Base-by-base conservation (phyloP, 768 basidiomycete species). In the Collybiopsis luxurians region DNA sequence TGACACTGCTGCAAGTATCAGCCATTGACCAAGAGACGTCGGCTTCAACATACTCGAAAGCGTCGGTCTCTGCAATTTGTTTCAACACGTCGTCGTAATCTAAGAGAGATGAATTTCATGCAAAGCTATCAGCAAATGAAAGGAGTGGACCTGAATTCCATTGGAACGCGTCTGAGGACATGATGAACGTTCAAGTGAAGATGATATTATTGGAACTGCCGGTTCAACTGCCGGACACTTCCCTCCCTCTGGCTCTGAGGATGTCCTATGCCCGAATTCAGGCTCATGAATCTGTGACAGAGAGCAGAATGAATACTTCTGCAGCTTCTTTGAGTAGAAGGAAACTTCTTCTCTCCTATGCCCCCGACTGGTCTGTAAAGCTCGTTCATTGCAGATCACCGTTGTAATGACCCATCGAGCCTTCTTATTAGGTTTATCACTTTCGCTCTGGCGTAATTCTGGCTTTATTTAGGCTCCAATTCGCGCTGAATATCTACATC, bases 351-450 rank as follows among this genome's bases (percentile, higher is more conserved):
- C 63, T 74, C 40, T 86, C 86, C 3, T 92, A 92, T 71, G 79
- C 81, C 19, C 87, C 87, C 0, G 90, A 92, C 63, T 92, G 90
- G 90, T 90, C 58, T 54, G 82, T 58, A 12, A 34, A 15, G 31
- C 4, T 15, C 42, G 17, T 12, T 59, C 34, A n/a, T 47, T 27
- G 43, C 50, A 15, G 26, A 28, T 43, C 3, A 4, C 43, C 36
- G 34, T 57, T 10, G 6, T 40, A 36, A 12, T 38, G 21, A 38
- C 4, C 4, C 30, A 24, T 17, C 15, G 4, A 26, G 3, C 34
- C 10, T 19, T 26, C 57, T 30, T 13, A 26, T 4, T 58, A 92
- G 91, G 91, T 65, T 82, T 40, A 65, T 92, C n/a, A 90, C 87
- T 6, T 76, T 90, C 47, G 64, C 73, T 24, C 69, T 91, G 36